phyloP scores from a whole-genome alignment of 371 early-diverging fungal species.

The Mucor circinelloides region DNA sequence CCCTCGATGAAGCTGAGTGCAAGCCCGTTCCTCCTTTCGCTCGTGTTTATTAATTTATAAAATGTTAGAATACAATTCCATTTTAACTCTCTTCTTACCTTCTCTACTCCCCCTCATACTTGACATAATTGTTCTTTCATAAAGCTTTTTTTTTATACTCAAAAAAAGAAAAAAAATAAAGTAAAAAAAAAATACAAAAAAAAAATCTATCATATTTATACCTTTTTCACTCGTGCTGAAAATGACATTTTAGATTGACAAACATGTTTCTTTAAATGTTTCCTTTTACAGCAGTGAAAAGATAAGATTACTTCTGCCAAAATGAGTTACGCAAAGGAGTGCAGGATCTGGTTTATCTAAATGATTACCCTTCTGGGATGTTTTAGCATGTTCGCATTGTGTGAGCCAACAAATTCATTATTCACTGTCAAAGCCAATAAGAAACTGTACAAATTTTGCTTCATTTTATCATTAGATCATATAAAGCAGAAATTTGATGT shows the following conservation, averaged over 20 bases:
- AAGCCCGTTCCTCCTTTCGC: conserved; percentile 92
- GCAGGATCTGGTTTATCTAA: not conserved
- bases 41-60: conserved; percentile 85
- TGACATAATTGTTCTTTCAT: conserved; percentile 3
- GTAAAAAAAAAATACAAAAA: not conserved
- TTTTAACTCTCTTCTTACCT: not conserved
- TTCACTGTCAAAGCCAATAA: not conserved
- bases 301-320: conserved; percentile 1
- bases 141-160: not conserved
- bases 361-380: not conserved
- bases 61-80: conserved; percentile 4
- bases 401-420: too few relatives aligned
- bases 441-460: too few relatives aligned
- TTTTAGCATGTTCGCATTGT: not conserved
- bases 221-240: not conserved
- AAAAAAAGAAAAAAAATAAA: not conserved
- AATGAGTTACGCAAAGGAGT: not conserved
- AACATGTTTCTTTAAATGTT: not conserved
- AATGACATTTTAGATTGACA: not conserved
- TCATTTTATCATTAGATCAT: too few relatives aligned
- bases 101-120: not conserved
- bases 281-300: conserved; percentile 3
- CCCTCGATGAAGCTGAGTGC: conserved; percentile 93
- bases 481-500: too few relatives aligned
- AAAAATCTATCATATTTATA: not conserved